Base-by-base conservation (phyloP, 345 rosid species). In the Adansonia digitata region DNA sequence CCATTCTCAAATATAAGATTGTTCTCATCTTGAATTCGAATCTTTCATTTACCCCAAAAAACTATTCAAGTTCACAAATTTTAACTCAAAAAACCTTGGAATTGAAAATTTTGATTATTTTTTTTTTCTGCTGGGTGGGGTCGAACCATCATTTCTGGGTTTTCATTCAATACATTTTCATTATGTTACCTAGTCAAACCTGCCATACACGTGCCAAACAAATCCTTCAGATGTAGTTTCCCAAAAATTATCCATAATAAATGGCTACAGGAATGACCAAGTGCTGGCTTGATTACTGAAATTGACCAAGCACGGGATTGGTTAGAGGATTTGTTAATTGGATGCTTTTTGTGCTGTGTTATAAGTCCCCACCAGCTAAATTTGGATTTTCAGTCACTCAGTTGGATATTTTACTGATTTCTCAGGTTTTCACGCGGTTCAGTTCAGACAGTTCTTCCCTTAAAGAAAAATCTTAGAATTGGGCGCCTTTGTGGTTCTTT, bases 401-500 rank as follows among this genome's bases (percentile, higher is more conserved):
- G 40, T 12, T 34, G 68, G 4, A 55, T 56, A 40, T 14, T 13
- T 64, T 35, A 27, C n/a, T 31, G 79, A 67, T 40, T 79, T 85
- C 68, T 42, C 81, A 95, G 97, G 98, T 93, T 93, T 85, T 88
- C 82, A 51, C 94, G 98, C 63, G 91, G 92, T 27, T 78, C 92
- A 71, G 98, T 91, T 71, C 92, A 95, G 85, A 95, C 98, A 40
- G 86, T 86, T 65, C 93, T 95, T 81, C 98, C 98, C 51, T 79
- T 92, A 66, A 77, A 68, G 56, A 72, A 76, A 81, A 85, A 77
- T 69, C 62, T 76, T 46, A 84, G 87, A 83, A 79, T 84, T 76
- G 85, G 89, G 14, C 94, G 93, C 62, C 94, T 95, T n/a, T 88
- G 93, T 88, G 84, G 89, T 78, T 89, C 96, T 64, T 95, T 83